Conservation (phyloP, 768 basidiomycete species). For the Gyrodon lividus region DNA sequence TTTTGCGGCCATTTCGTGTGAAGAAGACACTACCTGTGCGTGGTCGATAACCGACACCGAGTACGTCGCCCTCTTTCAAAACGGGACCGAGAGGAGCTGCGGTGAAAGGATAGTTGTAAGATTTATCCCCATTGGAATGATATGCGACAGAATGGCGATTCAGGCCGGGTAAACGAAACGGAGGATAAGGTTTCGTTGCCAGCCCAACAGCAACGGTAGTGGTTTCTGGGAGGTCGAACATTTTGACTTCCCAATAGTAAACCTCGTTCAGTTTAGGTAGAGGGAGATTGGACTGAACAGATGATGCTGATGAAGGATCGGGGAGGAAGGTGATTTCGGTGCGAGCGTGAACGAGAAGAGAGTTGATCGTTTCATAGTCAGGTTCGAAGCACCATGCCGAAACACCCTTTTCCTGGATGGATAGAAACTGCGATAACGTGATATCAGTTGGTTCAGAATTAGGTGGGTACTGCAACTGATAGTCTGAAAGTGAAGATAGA, state of each 20-base stretch:
- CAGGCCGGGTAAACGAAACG: constrained; percentile 87
- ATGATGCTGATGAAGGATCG: constrained; percentile 92
- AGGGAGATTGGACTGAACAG: constrained; percentile 95
- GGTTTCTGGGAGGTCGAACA: constrained; percentile 90
- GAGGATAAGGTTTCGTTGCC: constrained; percentile 96
- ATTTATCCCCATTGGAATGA: constrained; percentile 95
- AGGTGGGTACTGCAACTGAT: constrained; percentile 85
- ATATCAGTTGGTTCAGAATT: constrained; percentile 98
- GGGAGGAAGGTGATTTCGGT: constrained; percentile 98
- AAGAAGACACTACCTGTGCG: constrained; percentile 98
- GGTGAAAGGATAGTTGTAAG: constrained; percentile 95
- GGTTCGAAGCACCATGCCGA: constrained; percentile 99
- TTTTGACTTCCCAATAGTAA: constrained; percentile 99
- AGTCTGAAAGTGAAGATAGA: constrained; percentile 48
- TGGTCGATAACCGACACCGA: constrained; percentile 95
- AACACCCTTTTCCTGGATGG: constrained; percentile 99
- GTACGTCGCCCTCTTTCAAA: constrained; percentile 91
- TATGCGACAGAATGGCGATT: constrained; percentile 90
- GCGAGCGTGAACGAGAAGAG: constrained; percentile 88
- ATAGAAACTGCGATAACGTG: constrained; percentile 96
- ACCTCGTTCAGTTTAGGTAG: constrained; percentile 98
- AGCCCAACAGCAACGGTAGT: constrained; percentile 92
- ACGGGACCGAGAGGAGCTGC: constrained; percentile 76
- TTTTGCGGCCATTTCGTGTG: constrained; percentile 95
- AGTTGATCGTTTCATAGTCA: constrained; percentile 93